Conservation (phyloP, 345 rosid genomes). For the Fremontodendron californicum region DNA sequence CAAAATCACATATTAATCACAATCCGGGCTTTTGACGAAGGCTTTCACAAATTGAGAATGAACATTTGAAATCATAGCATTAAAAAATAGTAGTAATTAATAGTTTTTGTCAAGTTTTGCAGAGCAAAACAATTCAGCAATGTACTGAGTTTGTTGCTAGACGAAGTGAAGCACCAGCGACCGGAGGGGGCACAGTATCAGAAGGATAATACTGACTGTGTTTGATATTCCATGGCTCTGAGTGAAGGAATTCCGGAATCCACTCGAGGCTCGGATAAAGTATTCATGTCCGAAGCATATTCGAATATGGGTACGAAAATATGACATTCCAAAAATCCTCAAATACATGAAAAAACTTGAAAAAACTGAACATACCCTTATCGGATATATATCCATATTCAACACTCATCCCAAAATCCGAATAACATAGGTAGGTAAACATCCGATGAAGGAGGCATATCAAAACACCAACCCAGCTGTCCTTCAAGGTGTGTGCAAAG, state of each 20-base stretch:
- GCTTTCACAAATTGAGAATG: too few relatives aligned
- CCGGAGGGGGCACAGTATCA: slow-evolving; percentile 84
- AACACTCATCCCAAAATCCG: too few relatives aligned
- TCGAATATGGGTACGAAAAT: too few relatives aligned
- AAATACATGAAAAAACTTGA: too few relatives aligned
- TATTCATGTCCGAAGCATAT: slow-evolving; percentile 83
- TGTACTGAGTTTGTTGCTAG: slow-evolving; percentile 16
- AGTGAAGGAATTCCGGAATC: slow-evolving; percentile 76
- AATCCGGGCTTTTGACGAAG: too few relatives aligned
- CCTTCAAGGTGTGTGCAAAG: background rate
- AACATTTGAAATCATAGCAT: too few relatives aligned
- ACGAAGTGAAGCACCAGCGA: slow-evolving; percentile 49
- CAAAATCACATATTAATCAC: too few relatives aligned
- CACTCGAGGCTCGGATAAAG: slow-evolving; percentile 84
- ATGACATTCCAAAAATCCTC: too few relatives aligned
- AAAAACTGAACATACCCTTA: too few relatives aligned
- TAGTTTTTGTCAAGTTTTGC: background rate
- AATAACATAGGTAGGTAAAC: too few relatives aligned
- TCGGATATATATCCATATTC: too few relatives aligned
- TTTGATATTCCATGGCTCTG: slow-evolving; percentile 67
- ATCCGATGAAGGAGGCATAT: slow-evolving; percentile 72
- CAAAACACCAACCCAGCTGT: slow-evolving; percentile 35
- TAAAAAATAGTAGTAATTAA: too few relatives aligned
- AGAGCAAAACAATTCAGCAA: background rate
- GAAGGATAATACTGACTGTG: slow-evolving; percentile 66